phyloP scores from a whole-genome alignment of 805 yeast genomes.

The Debaryomyces maramus region DNA sequence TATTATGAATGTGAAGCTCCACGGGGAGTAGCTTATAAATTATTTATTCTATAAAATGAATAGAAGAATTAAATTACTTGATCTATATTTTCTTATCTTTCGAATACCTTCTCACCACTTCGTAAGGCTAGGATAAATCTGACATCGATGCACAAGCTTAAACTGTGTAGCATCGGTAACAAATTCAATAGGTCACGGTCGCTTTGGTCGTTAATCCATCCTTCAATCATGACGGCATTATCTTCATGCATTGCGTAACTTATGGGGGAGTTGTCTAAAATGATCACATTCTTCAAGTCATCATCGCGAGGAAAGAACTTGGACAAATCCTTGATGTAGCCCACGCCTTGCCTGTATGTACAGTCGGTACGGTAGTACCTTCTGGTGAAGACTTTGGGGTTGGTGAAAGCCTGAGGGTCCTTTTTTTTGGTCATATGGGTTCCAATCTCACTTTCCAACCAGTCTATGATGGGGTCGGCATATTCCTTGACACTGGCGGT shows the following conservation, averaged over 20 bases:
- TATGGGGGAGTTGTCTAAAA: constrained; percentile 91
- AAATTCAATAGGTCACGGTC: constrained; percentile 81
- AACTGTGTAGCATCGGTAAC: constrained; percentile 73
- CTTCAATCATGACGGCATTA: constrained; percentile 91
- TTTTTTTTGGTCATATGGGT: constrained; percentile 12
- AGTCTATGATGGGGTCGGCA: constrained; percentile 95
- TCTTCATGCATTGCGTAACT: constrained; percentile 81
- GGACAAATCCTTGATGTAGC: constrained; percentile 63
- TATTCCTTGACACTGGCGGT: constrained; percentile 94
- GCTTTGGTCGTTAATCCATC: constrained; percentile 97
- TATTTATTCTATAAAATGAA: too few relatives aligned
- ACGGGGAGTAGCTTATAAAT: too few relatives aligned
- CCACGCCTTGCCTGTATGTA: constrained; percentile 71
- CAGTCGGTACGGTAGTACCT: constrained; percentile 82
- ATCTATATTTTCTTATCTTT: constrained; percentile 17
- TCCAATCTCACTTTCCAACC: constrained; percentile 67
- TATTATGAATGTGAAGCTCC: too few relatives aligned
- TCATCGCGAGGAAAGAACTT: constrained; percentile 56
- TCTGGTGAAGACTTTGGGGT: constrained; percentile 37
- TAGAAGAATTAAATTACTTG: too few relatives aligned
- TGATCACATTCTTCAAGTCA: constrained; percentile 68
- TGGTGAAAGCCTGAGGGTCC: constrained; percentile 1
- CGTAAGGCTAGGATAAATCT: constrained; percentile 73
- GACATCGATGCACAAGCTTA: constrained; percentile 83
- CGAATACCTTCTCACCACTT: constrained; percentile 67